Conservation (phyloP, 768 basidiomycete genomes). For the Mycena capillaripes region DNA sequence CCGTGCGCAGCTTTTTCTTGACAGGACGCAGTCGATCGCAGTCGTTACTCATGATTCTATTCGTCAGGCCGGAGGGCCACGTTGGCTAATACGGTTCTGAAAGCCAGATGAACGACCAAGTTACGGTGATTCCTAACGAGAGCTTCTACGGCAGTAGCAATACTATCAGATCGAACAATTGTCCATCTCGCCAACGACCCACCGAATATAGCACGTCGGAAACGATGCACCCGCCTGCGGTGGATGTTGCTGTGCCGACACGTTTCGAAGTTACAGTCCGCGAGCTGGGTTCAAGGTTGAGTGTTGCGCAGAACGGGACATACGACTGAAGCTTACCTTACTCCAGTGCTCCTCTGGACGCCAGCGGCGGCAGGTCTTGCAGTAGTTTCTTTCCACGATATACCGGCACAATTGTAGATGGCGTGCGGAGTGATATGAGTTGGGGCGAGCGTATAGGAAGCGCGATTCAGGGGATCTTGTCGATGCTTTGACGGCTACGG, state of each 20-base stretch:
- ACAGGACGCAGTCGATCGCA: too few species aligned
- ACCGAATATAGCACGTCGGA: too few species aligned
- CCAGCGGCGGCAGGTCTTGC: slow-evolving; percentile 5
- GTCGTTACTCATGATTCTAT: too few species aligned
- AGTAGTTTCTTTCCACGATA: background rate
- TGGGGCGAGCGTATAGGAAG: background rate
- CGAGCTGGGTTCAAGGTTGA: background rate
- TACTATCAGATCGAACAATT: background rate
- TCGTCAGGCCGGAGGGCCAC: too few species aligned
- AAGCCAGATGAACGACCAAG: background rate
- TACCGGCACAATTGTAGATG: slow-evolving; percentile 1
- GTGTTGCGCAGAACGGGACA: background rate
- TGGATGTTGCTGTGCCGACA: too few species aligned
- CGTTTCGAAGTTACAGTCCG: too few species aligned
- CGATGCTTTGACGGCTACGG: background rate
- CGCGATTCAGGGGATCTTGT: background rate
- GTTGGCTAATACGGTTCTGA: background rate
- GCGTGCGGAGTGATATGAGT: background rate
- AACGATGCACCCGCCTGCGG: too few species aligned
- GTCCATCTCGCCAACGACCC: background rate
- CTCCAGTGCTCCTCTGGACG: slow-evolving; percentile 7
- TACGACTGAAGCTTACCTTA: background rate
- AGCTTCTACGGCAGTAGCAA: background rate
- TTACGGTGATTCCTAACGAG: slow-evolving; percentile 1
- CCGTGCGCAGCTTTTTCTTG: too few species aligned